Evolutionary conservation across 2,329 filamentous ascomycete genomes (phyloP), one percentile per base, ranked within the genome.

Genomic region (Aspergillus cejpii): DNA sequence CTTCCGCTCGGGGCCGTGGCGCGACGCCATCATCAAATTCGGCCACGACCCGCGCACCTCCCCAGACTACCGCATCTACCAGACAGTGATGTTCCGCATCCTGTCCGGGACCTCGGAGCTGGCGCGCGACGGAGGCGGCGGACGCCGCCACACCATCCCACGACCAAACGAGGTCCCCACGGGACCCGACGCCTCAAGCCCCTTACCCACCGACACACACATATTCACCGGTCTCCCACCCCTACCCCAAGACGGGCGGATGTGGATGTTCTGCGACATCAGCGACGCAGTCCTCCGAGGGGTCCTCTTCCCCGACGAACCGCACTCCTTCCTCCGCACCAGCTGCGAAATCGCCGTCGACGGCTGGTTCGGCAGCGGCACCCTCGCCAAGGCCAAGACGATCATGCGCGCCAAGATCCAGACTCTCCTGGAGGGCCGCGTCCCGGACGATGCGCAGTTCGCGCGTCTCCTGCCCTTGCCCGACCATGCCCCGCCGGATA

Each of bases 261-360:
- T 92, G 39, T 98, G 89, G 85, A 92, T 97, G 72, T 78, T 94
- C 20, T 94, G 89, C 69, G 92, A 98, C 64, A 84, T 97, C 43
- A 84, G 80, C 0, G 91, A 97, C 57, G 86, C 88, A 0, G 61
- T 90, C 1, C 73, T 97, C 1, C 70, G 73, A 1, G 65, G 73
- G 8, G 70, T 96, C 2, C 74, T 95, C 29, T 76, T 81, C 15
- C 77, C 31, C 79, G 0, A 73, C 81, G 0, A 74, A 80, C 4
- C 55, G 21, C 66, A 69, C 2, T 73, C 68, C 42, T 73, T 78
- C 45, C 67, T 85, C 17, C 76, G 81, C 3, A 60, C 70, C 0
- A 69, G 71, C 7, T 85, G 80, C 64, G 81, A 85, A 52, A 64
- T 72, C 5, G 61, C 73, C 39, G 75, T 75, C 36, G 86, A 87